A percentile compares a stretch with the other conserved stretches of the same genome.
Conservation (phyloP, 2,329 filamentous ascomycete genomes). For the Epichloe coenophiala region DNA sequence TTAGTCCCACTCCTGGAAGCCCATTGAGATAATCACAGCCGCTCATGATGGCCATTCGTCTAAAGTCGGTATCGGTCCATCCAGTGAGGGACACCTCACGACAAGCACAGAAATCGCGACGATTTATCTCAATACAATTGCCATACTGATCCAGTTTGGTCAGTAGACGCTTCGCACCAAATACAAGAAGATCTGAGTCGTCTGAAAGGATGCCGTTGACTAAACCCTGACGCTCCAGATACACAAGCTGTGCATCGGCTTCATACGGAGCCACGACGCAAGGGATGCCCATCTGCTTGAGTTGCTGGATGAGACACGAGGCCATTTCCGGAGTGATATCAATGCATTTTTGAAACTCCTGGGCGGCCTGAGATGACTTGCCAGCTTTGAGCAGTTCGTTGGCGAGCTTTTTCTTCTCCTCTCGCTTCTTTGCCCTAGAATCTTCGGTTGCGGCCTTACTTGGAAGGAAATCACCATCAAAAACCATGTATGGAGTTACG, state of each 20-base stretch:
- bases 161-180: slow-evolving; percentile 77
- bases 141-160: slow-evolving; percentile 94
- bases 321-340: slow-evolving; percentile 97
- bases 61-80: slow-evolving; percentile 85
- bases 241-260: slow-evolving; percentile 92
- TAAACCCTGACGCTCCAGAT: slow-evolving; percentile 74
- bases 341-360: slow-evolving; percentile 86
- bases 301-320: slow-evolving; percentile 74
- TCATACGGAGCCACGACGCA: slow-evolving; percentile 96
- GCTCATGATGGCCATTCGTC: slow-evolving; percentile 90
- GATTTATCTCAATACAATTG: slow-evolving; percentile 82
- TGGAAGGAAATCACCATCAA: slow-evolving; percentile 88
- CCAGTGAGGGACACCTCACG: slow-evolving; percentile 80
- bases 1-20: slow-evolving; percentile 75
- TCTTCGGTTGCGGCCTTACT: slow-evolving; percentile 84
- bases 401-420: slow-evolving; percentile 63
- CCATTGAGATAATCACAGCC: slow-evolving; percentile 91
- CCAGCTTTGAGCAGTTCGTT: slow-evolving; percentile 71
- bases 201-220: slow-evolving; percentile 86
- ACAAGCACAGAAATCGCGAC: slow-evolving; percentile 76
- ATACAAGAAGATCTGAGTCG: slow-evolving; percentile 91
- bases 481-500: slow-evolving; percentile 86
- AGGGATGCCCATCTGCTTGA: slow-evolving; percentile 65
- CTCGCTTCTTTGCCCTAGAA: slow-evolving; percentile 59
- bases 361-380: slow-evolving; percentile 64